phyloP scores from a whole-genome alignment of 306 rosid genomes.

The Mucuna pruriens region DNA sequence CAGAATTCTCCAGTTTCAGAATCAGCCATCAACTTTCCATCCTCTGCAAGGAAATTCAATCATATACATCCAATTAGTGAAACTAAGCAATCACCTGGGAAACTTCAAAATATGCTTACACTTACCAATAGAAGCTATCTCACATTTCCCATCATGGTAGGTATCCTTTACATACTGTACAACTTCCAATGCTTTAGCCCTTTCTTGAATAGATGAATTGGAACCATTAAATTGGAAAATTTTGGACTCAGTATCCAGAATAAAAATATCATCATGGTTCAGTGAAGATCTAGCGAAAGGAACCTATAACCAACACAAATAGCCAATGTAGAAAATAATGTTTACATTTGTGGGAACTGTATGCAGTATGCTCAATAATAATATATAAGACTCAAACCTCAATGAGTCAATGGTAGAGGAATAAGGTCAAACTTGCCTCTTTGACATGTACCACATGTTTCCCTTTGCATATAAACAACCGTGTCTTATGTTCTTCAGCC shows the following conservation, averaged over 20 bases:
- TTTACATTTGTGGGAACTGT: neutral
- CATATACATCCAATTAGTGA: slow-evolving; percentile 43
- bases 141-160: slow-evolving; percentile 96
- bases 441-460: slow-evolving; percentile 94
- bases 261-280: slow-evolving; percentile 89
- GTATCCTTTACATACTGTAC: slow-evolving; percentile 91
- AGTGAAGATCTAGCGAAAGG: slow-evolving; percentile 88
- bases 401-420: slow-evolving; percentile 40
- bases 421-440: slow-evolving; percentile 75
- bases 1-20: slow-evolving; percentile 95
- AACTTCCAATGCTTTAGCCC: slow-evolving; percentile 98
- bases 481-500: slow-evolving; percentile 82
- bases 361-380: slow-evolving; percentile 4
- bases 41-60: slow-evolving; percentile 68
- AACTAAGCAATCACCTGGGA: slow-evolving; percentile 31
- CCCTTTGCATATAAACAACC: slow-evolving; percentile 84
- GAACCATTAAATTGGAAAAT: slow-evolving; percentile 96
- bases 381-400: slow-evolving; percentile 42
- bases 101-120: slow-evolving; percentile 34
- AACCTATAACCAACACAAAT: slow-evolving; percentile 63
- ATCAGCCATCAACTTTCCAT: slow-evolving; percentile 98
- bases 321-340: slow-evolving; percentile 36
- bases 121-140: slow-evolving; percentile 93
- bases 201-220: slow-evolving; percentile 96
- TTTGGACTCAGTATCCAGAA: slow-evolving; percentile 90